A percentile compares a stretch with the other conserved stretches of the same genome.
Evolutionary conservation across 441 rosid genomes (phyloP).

Genomic region (Erodium trifolium): DNA sequence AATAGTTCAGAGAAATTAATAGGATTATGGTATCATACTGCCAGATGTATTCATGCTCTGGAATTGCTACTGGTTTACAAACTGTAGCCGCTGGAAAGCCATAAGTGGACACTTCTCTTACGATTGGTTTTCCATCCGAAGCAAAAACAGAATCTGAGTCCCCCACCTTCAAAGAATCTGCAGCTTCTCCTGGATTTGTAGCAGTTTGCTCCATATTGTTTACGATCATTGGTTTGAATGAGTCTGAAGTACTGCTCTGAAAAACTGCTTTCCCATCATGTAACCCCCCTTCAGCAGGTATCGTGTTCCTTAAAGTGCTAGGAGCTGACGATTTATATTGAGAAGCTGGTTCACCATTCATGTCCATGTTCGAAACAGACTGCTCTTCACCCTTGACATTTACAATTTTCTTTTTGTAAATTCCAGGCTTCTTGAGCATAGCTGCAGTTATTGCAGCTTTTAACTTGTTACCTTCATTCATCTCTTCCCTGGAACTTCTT

Average conservation of each 20-base stretch:
- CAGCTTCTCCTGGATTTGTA: slow-evolving; percentile 27
- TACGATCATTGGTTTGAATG: slow-evolving; percentile 27
- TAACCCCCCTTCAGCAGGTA: slow-evolving; percentile 40
- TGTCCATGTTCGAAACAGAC: slow-evolving; percentile 32
- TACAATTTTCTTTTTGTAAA: slow-evolving; percentile 51
- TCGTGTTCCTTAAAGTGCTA: slow-evolving; percentile 31
- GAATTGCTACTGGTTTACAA: slow-evolving; percentile 46
- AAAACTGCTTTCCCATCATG: slow-evolving; percentile 36
- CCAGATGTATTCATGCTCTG: slow-evolving; percentile 84
- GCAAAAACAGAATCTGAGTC: slow-evolving; percentile 29
- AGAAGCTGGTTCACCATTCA: slow-evolving; percentile 33
- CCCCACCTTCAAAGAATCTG: slow-evolving; percentile 25
- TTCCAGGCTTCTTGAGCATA: slow-evolving; percentile 64
- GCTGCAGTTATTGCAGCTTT: slow-evolving; percentile 83
- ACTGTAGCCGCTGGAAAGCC: slow-evolving; percentile 26
- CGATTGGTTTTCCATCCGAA: slow-evolving; percentile 29
- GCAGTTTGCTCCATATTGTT: slow-evolving; percentile 34
- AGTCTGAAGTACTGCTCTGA: slow-evolving; percentile 29
- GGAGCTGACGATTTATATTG: slow-evolving; percentile 42
- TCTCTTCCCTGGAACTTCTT: slow-evolving; percentile 44
- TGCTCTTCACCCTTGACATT: slow-evolving; percentile 44
- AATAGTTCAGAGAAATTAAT: slow-evolving; percentile 20
- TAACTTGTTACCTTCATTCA: slow-evolving; percentile 45
- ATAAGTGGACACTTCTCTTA: slow-evolving; percentile 24
- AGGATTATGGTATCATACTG: slow-evolving; percentile 42